Evolutionary conservation across 73 alveolate genomes (phyloP), one percentile per base, ranked within the genome.

Genomic region (Paramecium pentaurelia): DNA sequence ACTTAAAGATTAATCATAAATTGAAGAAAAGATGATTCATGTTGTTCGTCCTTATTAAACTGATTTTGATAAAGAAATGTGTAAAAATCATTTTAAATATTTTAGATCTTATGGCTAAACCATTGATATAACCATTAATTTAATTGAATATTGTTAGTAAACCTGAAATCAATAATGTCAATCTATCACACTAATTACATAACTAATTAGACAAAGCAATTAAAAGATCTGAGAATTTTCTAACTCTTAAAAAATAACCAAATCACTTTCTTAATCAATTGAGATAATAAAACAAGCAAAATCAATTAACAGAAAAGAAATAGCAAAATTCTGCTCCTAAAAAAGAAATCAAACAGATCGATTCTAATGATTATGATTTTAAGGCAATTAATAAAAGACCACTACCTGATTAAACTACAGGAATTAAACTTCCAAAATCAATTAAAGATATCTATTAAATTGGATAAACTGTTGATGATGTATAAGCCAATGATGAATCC

Each of bases 41-140:
- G 84, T 64, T 32, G 88, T 75, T 25, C 38, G 88, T 30, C 88
- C 88, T 36, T 75, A 75, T 36, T 37, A 75, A 75, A 75, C 88
- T n/a, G 88, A 75, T n/a, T 75, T 75, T 38, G 88, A 75, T 75
- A 42, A 36, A 38, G 88, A 75, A 5, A 75, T 75, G 88, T 75
- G 88, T 75, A 75, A 14, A 22, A 32, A 75, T 75, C 58, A n/a
- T n/a, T 30, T 75, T 1, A 38, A 9, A 36, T 38, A 10, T 2
- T 0, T 38, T 42, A 75, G 88, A 75, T 75, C 88, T 75, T 30
- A 75, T 75, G 88, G 88, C 88, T 10, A 75, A 75, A 42, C 88
- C 88, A 25, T 38, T 75, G 60, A 75, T 75, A 14, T 10, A 75
- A 75, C 88, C 88, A 16, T 42, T 38, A 30, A 30, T 75, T 10